These are phyloP conservation scores for Auricularia heimuer DNA, from an alignment of 768 basidiomycete species.

Conservation along the genomic window DNA sequence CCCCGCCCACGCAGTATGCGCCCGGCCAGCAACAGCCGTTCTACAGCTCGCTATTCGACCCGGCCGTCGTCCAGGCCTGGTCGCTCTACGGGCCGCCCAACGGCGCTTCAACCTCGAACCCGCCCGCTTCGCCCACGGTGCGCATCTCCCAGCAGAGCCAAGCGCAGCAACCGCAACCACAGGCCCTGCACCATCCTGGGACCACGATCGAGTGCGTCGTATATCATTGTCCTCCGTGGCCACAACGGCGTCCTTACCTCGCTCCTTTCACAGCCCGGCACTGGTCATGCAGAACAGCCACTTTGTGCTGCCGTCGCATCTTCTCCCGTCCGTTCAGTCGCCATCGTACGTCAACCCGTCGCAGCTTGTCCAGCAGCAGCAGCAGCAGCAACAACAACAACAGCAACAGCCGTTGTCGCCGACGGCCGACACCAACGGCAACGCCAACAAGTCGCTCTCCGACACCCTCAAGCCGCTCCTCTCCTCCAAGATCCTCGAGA, in stretches of 20 bases:
- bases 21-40: neutral
- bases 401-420: conserved; percentile 2
- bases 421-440: conserved; percentile 7
- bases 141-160: neutral
- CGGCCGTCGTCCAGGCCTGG: neutral
- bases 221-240: conserved; percentile 2
- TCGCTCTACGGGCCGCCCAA: neutral
- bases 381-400: conserved; percentile 14
- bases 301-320: conserved; percentile 49
- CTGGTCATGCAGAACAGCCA: conserved; percentile 61
- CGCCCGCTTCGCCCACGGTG: neutral
- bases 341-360: conserved; percentile 32
- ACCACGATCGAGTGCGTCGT: conserved; percentile 64
- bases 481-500: conserved; percentile 27
- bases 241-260: neutral
- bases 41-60: neutral
- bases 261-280: conserved; percentile 36
- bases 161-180: conserved; percentile 1
- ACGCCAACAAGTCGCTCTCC: conserved; percentile 33
- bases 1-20: neutral
- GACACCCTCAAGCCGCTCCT: conserved; percentile 46
- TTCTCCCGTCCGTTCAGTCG: conserved; percentile 5
- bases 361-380: conserved; percentile 23
- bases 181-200: conserved; percentile 11
- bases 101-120: neutral